phyloP scores from a whole-genome alignment of 768 basidiomycete species.

The Lactifluus subvellereus region DNA sequence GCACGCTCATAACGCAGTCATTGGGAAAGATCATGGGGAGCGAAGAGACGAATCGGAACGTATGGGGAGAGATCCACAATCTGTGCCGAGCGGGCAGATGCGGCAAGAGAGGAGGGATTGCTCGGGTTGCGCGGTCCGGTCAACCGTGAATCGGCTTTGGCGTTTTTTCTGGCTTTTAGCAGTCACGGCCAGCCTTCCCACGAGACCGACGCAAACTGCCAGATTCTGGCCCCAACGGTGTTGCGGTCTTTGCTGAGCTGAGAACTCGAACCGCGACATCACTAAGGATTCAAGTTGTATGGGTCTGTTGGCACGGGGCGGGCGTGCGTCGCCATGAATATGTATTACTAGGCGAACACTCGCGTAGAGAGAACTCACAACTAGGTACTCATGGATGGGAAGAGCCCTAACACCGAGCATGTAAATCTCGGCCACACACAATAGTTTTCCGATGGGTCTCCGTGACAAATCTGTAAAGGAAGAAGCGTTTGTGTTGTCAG shows the following conservation, averaged over 20 bases:
- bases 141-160: too few relatives aligned
- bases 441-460: too few relatives aligned
- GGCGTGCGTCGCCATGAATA: slow-evolving; percentile 79
- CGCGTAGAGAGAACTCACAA: neutral
- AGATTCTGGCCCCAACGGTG: too few relatives aligned
- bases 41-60: slow-evolving; percentile 76
- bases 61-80: slow-evolving; percentile 70
- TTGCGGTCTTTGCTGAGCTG: too few relatives aligned
- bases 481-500: neutral
- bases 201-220: too few relatives aligned
- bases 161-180: too few relatives aligned
- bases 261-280: too few relatives aligned
- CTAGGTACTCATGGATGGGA: slow-evolving; percentile 58
- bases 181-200: too few relatives aligned
- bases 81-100: slow-evolving; percentile 7
- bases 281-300: slow-evolving; percentile 31
- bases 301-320: slow-evolving; percentile 71
- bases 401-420: slow-evolving; percentile 33
- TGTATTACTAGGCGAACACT: slow-evolving; percentile 49
- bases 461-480: neutral
- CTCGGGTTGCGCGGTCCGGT: too few relatives aligned
- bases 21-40: slow-evolving; percentile 65
- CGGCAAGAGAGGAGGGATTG: slow-evolving; percentile 39
- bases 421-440: too few relatives aligned
- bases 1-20: slow-evolving; percentile 55